Evolutionary conservation across 1,139 yeast genomes (phyloP), one percentile per base, ranked within the genome.

Genomic region (Candida albicans): DNA sequence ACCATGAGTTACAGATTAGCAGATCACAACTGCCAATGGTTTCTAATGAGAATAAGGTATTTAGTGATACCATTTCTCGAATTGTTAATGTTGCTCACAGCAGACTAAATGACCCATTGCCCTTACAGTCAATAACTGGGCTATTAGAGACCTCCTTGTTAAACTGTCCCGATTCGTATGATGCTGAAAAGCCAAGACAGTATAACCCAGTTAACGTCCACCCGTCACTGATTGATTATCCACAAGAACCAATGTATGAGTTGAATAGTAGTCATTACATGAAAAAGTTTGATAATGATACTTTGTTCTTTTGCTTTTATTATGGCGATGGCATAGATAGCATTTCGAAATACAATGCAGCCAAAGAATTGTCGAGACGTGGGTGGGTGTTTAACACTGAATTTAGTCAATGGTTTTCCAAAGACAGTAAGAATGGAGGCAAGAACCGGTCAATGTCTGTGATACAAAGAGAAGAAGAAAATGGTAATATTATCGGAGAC

Each of bases 91-190:
- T 71, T 34, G 62, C 70, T 8, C 73, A 64, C 45, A 52, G 63
- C 22, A 58, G 79, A 36, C 57, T 73, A 40, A 58, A 54, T 37
- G 64, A 68, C 49, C 88, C 90, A 33, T 73, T 81, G 29, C 77
- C 86, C 8, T 73, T 81, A 45, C 74, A 75, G 14, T 68, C 78
- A 7, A 82, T 87, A 35, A 70, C 81, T 46, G 73, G 70, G 43
- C 65, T 80, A 53, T 70, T 91, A 52, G 96, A 90, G 61, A 76
- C 78, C 2, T 90, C 97, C 2, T 74, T 88, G 49, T 71, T 88
- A 55, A 86, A 87, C 57, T 89, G 97, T 62, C 99, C 99, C 0
- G 98, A 93, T 64, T 88, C 97, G 1, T 77, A 83, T 49, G 95
- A 91, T 61, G 86, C 96, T 1, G 97, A 93, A 56, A 82, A 80